Evolutionary conservation across 352 stramenopile genomes (phyloP).

Genomic region (Phytophthora megakarya): DNA sequence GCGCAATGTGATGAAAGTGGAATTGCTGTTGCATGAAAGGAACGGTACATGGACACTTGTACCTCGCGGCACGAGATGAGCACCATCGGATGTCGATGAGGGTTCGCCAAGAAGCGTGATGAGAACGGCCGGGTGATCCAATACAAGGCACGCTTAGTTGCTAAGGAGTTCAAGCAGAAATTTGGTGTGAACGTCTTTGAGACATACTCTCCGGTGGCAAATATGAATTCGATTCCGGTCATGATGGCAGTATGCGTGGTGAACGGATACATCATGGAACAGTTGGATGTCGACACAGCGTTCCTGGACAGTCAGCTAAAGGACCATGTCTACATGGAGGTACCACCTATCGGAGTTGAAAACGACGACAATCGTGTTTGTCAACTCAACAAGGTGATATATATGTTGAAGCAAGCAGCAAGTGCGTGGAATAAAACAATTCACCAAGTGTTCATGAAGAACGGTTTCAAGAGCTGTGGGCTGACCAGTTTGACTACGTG

Average conservation of each 20-base stretch:
- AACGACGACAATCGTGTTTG: conserved; percentile 7
- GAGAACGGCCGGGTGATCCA: too few relatives aligned
- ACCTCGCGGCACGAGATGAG: background rate
- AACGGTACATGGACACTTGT: too few relatives aligned
- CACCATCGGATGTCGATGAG: background rate
- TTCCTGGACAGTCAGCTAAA: conserved; percentile 9
- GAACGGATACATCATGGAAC: background rate
- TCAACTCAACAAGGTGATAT: conserved; percentile 24
- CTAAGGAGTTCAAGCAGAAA: too few relatives aligned
- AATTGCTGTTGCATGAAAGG: conserved; percentile 11
- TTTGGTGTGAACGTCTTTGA: too few relatives aligned
- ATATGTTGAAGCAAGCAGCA: conserved; percentile 28
- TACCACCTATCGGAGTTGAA: background rate
- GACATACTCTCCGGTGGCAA: too few relatives aligned
- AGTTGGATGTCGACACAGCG: conserved; percentile 9
- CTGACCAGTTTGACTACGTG: conserved; percentile 25
- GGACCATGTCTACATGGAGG: conserved; percentile 4
- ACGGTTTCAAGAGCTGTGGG: conserved; percentile 17
- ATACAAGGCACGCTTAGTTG: too few relatives aligned
- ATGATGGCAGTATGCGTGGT: background rate
- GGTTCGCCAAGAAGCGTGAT: conserved; percentile 14
- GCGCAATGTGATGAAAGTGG: too few relatives aligned
- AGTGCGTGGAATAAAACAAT: conserved; percentile 36
- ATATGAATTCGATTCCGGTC: conserved; percentile 13
- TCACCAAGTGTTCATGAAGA: conserved; percentile 16